Conservation (phyloP, 352 stramenopile species). For the Albugo laibachii region DNA sequence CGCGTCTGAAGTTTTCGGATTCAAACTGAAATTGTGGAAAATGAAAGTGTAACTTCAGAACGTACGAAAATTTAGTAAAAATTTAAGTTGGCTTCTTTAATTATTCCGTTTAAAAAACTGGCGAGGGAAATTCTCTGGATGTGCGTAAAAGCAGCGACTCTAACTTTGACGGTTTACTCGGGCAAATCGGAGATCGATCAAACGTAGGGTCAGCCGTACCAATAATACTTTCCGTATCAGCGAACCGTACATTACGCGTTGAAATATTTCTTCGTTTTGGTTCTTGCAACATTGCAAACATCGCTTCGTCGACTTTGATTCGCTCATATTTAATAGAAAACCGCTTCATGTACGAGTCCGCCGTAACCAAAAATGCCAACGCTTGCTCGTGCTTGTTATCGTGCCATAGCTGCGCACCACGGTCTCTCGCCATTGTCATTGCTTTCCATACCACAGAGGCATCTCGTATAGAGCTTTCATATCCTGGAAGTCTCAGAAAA, state of each 20-base stretch:
- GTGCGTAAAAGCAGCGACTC: slow-evolving; percentile 67
- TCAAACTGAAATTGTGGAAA: slow-evolving; percentile 84
- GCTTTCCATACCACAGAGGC: slow-evolving; percentile 64
- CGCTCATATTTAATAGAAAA: slow-evolving; percentile 77
- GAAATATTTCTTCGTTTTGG: background rate
- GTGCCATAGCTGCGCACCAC: slow-evolving; percentile 65
- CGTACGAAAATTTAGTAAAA: background rate
- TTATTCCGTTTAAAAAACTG: slow-evolving; percentile 22
- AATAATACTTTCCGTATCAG: slow-evolving; percentile 32
- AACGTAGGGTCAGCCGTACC: slow-evolving; percentile 50
- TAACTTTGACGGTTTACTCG: slow-evolving; percentile 58
- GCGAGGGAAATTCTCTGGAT: slow-evolving; percentile 63
- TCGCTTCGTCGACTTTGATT: slow-evolving; percentile 66
- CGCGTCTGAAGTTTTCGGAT: slow-evolving; percentile 79
- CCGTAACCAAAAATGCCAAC: slow-evolving; percentile 50
- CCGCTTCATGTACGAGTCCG: slow-evolving; percentile 78
- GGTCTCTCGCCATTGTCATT: slow-evolving; percentile 58
- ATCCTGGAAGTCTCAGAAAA: slow-evolving; percentile 42
- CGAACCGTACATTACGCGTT: slow-evolving; percentile 28
- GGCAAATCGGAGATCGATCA: slow-evolving; percentile 51
- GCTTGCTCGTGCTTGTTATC: slow-evolving; percentile 72
- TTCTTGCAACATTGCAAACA: slow-evolving; percentile 41
- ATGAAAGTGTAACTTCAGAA: slow-evolving; percentile 39
- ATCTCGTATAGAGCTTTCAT: slow-evolving; percentile 38
- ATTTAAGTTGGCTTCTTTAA: background rate